Base-by-base conservation (phyloP, 2,329 filamentous ascomycete species). In the Claviceps sp. region DNA sequence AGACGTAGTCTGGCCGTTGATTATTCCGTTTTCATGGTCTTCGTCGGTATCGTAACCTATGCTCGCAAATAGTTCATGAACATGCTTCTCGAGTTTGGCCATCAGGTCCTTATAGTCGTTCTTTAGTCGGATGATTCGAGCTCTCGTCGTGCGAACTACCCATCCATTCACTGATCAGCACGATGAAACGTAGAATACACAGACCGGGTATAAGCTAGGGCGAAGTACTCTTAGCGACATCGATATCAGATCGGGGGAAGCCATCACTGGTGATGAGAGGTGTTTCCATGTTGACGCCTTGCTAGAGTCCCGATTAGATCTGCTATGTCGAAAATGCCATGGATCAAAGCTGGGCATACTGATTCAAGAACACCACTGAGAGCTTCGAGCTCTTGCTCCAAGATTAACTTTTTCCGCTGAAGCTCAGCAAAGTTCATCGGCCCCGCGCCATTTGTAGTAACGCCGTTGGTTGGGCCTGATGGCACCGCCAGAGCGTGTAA, bases 71-170 rank as follows among this genome's bases (percentile, higher is more conserved):
- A 93, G 86, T 58, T 86, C 83, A 64, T 97, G 88, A n/a, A 98
- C 77, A 46, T 83, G 82, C 61, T 83, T 83, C 67, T 97, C 93
- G 59, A 97, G 84, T 53, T 77, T 74, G 53, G 71, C 70, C 89
- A 97, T 96, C 44, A 96, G 71, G 40, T 83, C 81, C 65, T 94
- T 96, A 71, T 95, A 91, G 68, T 98, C 93, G 64, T 96, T 97
- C 57, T 86, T 83, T 40, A 97, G 76, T 58, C 83, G 77, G 58
- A 97, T 93, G 59, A 98, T 95, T 54, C 87, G 83, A 29, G 90
- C 80, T 67, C 93, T 79, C 39, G 90, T 95, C n/a, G 88, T 95
- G 55, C 93, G 87, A 64, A 98, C 88, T 94, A 50, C 45, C n/a
- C 22, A 17, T 34, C 9, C 29, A 34, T 34, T 34, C 29, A 4